phyloP scores from a whole-genome alignment of 768 basidiomycete genomes.

The Boletus fagicola region DNA sequence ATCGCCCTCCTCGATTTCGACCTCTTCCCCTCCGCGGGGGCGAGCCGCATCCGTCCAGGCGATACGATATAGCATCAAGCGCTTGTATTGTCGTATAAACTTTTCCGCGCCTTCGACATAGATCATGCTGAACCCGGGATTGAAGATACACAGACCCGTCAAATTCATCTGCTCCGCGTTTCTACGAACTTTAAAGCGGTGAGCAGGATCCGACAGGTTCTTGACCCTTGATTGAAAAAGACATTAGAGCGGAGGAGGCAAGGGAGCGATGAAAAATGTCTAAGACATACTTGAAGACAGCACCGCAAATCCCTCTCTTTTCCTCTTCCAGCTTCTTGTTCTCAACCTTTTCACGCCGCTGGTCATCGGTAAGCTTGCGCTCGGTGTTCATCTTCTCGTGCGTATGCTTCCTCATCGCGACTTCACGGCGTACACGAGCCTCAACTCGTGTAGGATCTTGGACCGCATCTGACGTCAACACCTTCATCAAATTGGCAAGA shows the following conservation, averaged over 20 bases:
- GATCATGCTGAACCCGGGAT: conserved; percentile 85
- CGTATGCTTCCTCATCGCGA: conserved; percentile 80
- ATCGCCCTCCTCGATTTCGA: conserved; percentile 57
- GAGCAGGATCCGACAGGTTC: conserved; percentile 85
- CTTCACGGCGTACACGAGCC: conserved; percentile 90
- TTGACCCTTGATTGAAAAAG: conserved; percentile 58
- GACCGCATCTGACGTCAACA: conserved; percentile 92
- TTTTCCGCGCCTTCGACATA: conserved; percentile 91
- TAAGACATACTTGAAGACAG: conserved; percentile 82
- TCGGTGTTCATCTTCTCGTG: conserved; percentile 95
- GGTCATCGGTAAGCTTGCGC: conserved; percentile 89
- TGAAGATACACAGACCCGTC: conserved; percentile 88
- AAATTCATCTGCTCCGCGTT: conserved; percentile 91
- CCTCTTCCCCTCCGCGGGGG: conserved; percentile 69
- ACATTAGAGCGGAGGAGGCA: not conserved
- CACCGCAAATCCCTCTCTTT: conserved; percentile 76
- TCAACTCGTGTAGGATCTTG: conserved; percentile 98
- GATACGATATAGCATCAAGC: conserved; percentile 82
- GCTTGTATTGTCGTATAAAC: conserved; percentile 82
- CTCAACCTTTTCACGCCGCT: conserved; percentile 83
- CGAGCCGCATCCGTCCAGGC: conserved; percentile 92
- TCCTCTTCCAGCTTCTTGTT: conserved; percentile 85
- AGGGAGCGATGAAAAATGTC: not conserved
- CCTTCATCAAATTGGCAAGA: conserved; percentile 94
- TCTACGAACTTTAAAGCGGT: conserved; percentile 94